Percentiles rank a stretch among this genome's conserved stretches.
Evolutionary conservation across 2,329 filamentous ascomycete genomes (phyloP).

Genomic region (Macroventuria anomochaeta): DNA sequence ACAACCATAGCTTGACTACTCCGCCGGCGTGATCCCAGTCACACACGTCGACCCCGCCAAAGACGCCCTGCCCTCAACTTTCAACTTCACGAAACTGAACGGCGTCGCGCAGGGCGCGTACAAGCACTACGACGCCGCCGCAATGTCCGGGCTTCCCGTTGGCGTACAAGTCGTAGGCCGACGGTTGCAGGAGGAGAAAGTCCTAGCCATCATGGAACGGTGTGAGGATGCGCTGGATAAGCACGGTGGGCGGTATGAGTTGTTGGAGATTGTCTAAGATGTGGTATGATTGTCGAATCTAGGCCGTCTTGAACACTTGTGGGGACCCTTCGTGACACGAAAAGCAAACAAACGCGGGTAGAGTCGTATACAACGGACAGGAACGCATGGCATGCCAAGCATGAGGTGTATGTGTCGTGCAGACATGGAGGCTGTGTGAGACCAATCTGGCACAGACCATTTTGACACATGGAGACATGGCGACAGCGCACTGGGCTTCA

Average conservation of each 20-base stretch:
- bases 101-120: conserved; percentile 83
- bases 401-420: too few relatives aligned
- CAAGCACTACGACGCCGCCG: conserved; percentile 79
- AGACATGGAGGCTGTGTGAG: too few relatives aligned
- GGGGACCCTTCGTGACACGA: too few relatives aligned
- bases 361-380: too few relatives aligned
- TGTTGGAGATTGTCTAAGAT: conserved; percentile 55
- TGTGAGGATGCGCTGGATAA: conserved; percentile 75
- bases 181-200: conserved; percentile 85
- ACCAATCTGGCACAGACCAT: too few relatives aligned
- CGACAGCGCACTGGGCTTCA: too few relatives aligned
- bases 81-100: conserved; percentile 71
- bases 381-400: too few relatives aligned
- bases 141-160: conserved; percentile 88
- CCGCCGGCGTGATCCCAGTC: conserved; percentile 80
- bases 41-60: conserved; percentile 77
- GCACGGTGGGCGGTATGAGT: conserved; percentile 57
- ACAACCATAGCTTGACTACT: conserved; percentile 75
- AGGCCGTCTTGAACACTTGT: too few relatives aligned
- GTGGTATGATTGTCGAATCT: background rate
- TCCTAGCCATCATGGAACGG: conserved; percentile 78
- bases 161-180: conserved; percentile 83
- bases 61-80: conserved; percentile 69
- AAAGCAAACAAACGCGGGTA: too few relatives aligned
- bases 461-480: too few relatives aligned